Base-by-base conservation (phyloP, 257 asterid genomes). In the Gentiana straminea region DNA sequence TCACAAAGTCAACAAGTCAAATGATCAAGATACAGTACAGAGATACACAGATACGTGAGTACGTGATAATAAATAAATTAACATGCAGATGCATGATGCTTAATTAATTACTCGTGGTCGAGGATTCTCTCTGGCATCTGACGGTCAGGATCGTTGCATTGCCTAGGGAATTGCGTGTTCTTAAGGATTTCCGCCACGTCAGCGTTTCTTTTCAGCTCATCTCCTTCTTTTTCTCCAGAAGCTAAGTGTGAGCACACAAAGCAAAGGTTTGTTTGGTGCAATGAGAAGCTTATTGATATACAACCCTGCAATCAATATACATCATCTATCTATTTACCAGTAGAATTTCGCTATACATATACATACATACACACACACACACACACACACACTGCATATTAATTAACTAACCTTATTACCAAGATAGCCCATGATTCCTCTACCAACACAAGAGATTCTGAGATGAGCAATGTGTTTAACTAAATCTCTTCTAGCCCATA, bases 181-280 rank as follows among this genome's bases (percentile, higher is more conserved):
- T 84, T 87, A 35, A 84, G 49, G 63, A 91, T 91, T 68, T 91
- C 95, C 2, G 76, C 69, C 34, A 86, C 96, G 36, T 91, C 98
- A 0, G 84, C 81, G 58, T 91, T 91, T 64, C 96, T 68, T 68
- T 60, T 78, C 0, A 84, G 54, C 72, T 86, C 96, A 5, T 91
- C 98, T 32, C 96, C 98, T 61, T 85, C 98, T 61, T 83, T 91
- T 73, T 91, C 96, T 39, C 98, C 98, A 0, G 98, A 84, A 38
- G 98, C 96, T 47, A 91, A 67, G 79, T 91, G 98, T 72, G 93
- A 84, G 63, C 98, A 91, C 3, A 91, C 84, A 61, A 91, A 84
- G 77, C 98, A 91, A 45, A 91, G 75, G 73, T 87, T 84, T 55
- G 96, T 91, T 64, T 81, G 74, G 75, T 87, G 85, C 83, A 91